A percentile compares a stretch with the other conserved stretches of the same genome.
These are phyloP conservation scores for Colletotrichum sp. DNA, from an alignment of 2,329 filamentous ascomycete species.

Conservation along the genomic window DNA sequence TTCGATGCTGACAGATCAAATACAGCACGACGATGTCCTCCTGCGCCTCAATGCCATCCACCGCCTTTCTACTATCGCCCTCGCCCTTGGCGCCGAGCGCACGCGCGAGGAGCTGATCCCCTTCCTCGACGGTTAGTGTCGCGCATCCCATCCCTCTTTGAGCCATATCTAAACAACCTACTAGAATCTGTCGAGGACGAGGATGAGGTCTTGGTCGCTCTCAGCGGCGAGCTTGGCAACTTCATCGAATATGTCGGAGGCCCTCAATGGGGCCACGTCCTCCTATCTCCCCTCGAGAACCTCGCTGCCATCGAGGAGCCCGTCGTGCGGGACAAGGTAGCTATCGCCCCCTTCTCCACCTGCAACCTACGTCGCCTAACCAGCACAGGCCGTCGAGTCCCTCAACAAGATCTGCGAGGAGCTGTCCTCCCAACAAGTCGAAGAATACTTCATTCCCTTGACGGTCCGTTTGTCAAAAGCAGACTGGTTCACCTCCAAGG, in stretches of 20 bases:
- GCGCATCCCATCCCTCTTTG: not conserved
- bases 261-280: conserved; percentile 90
- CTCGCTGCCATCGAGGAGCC: conserved; percentile 98
- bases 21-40: conserved; percentile 95
- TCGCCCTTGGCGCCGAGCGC: conserved; percentile 93
- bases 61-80: conserved; percentile 95
- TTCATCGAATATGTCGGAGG: conserved; percentile 99
- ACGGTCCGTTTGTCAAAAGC: conserved; percentile 96
- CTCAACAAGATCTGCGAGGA: conserved; percentile 98
- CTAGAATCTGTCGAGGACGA: conserved; percentile 98
- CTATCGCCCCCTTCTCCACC: conserved; percentile 11
- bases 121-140: conserved; percentile 89
- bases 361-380: conserved; percentile 16
- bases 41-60: conserved; percentile 98
- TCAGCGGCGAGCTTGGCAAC: conserved; percentile 94
- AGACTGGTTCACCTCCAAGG: conserved; percentile 99
- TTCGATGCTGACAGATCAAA: conserved; percentile 29
- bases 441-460: conserved; percentile 96
- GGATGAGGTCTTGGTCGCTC: conserved; percentile 94
- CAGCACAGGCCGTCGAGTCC: conserved; percentile 86
- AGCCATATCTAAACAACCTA: conserved; percentile 23
- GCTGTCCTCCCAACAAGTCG: conserved; percentile 88
- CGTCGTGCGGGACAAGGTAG: conserved; percentile 95
- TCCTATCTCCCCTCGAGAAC: conserved; percentile 96
- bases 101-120: conserved; percentile 98